Conservation (phyloP, 2,329 filamentous ascomycete species). For the Aspergillus quadrilineatus region DNA sequence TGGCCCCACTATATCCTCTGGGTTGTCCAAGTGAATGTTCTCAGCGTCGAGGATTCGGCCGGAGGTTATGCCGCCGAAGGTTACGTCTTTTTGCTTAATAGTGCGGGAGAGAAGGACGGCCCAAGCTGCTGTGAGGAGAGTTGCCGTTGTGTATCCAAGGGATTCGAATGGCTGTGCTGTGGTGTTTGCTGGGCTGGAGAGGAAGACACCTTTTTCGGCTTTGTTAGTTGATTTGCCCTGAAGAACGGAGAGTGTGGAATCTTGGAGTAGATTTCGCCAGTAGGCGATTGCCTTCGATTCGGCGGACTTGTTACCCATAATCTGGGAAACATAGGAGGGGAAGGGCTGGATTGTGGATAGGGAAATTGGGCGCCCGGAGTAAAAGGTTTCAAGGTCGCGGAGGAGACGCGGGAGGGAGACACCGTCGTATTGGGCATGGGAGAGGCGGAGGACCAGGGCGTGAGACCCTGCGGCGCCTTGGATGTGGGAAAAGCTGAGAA, state of each 20-base stretch:
- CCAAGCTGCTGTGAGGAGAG: constrained; percentile 63
- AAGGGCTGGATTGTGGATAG: constrained; percentile 36
- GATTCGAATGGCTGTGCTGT: constrained; percentile 41
- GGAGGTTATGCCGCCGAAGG: constrained; percentile 63
- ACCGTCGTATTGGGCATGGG: constrained; percentile 67
- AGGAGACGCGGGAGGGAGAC: constrained; percentile 61
- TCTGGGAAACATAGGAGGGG: constrained; percentile 40
- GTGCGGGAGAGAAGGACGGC: constrained; percentile 58
- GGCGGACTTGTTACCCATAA: constrained; percentile 28
- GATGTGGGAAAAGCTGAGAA: constrained; percentile 57
- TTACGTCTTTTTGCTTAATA: constrained; percentile 52
- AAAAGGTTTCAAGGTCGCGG: constrained; percentile 57
- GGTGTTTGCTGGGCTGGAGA: not conserved
- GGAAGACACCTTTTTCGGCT: constrained; percentile 23
- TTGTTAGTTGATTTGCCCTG: constrained; percentile 17
- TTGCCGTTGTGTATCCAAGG: constrained; percentile 58
- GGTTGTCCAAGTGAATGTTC: constrained; percentile 37
- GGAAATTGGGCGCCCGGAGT: constrained; percentile 32
- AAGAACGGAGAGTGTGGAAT: constrained; percentile 47
- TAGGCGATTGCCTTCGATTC: constrained; percentile 49
- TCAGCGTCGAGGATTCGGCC: constrained; percentile 56
- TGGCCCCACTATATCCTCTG: constrained; percentile 59
- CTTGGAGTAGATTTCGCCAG: constrained; percentile 55
- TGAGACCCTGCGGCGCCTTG: constrained; percentile 32
- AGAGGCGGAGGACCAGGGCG: constrained; percentile 56